These are phyloP conservation scores for Candida frijolesensis DNA, from an alignment of 1,139 yeast genomes.

Conservation along the genomic window DNA sequence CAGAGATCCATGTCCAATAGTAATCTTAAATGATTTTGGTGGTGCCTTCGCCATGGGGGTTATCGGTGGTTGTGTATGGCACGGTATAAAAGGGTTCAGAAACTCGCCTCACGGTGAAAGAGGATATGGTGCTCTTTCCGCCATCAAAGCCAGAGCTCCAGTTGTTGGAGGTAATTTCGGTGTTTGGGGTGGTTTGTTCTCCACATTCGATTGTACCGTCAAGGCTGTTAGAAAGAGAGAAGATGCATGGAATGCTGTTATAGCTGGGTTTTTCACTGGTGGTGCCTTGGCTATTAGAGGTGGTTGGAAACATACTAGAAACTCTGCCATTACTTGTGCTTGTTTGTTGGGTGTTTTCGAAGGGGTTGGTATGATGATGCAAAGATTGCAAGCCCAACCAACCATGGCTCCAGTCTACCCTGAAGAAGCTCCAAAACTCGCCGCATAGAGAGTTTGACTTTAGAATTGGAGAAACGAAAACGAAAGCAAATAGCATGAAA, in stretches of 20 bases:
- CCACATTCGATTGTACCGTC: constrained; percentile 93
- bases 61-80: constrained; percentile 98
- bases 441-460: constrained; percentile 33
- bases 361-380: constrained; percentile 97
- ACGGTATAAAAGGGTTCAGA: constrained; percentile 97
- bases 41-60: constrained; percentile 99
- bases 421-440: constrained; percentile 54
- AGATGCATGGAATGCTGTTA: constrained; percentile 97
- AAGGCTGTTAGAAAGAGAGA: constrained; percentile 96
- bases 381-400: constrained; percentile 87
- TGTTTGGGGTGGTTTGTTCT: constrained; percentile 98
- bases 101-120: constrained; percentile 97
- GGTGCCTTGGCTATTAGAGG: constrained; percentile 98
- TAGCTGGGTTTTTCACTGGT: constrained; percentile 98
- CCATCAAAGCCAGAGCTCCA: constrained; percentile 95
- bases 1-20: constrained; percentile 99
- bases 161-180: constrained; percentile 99
- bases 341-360: constrained; percentile 95
- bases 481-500: neutral
- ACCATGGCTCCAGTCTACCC: constrained; percentile 80
- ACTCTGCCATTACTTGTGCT: constrained; percentile 97
- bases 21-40: constrained; percentile 93
- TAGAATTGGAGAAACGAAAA: too few species aligned
- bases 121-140: constrained; percentile 83
- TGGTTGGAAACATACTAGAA: constrained; percentile 96